Percentiles rank a stretch among this genome's conserved stretches.
These are phyloP conservation scores for Apiospora malaysiana DNA, from an alignment of 2,329 filamentous ascomycete species.

Conservation along the genomic window DNA sequence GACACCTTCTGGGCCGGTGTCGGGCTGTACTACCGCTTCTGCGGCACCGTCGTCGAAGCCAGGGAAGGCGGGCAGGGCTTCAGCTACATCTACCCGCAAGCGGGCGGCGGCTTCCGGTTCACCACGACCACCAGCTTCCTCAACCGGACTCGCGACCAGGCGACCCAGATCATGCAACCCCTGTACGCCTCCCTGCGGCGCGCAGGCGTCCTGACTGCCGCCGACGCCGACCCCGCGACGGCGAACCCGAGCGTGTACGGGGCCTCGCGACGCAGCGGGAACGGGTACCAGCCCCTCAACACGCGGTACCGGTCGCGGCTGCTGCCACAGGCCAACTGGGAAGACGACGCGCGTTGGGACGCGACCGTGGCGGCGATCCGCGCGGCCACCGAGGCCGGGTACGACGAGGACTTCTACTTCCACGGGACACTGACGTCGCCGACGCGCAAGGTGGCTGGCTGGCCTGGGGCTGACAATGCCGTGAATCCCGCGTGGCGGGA, in stretches of 20 bases:
- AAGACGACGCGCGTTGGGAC: slow-evolving; percentile 31
- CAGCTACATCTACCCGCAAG: slow-evolving; percentile 38
- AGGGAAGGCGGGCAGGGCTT: slow-evolving; percentile 42
- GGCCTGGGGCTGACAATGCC: slow-evolving; percentile 39
- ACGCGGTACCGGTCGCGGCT: slow-evolving; percentile 37
- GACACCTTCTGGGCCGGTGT: slow-evolving; percentile 41
- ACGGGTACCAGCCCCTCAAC: slow-evolving; percentile 38
- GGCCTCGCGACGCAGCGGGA: slow-evolving; percentile 30
- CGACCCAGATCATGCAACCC: slow-evolving; percentile 40
- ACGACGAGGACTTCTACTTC: slow-evolving; percentile 30
- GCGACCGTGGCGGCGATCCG: slow-evolving; percentile 40
- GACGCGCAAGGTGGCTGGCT: slow-evolving; percentile 38
- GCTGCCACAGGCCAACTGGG: slow-evolving; percentile 38
- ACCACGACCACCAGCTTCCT: slow-evolving; percentile 43
- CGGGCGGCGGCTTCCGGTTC: slow-evolving; percentile 39
- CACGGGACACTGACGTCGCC: slow-evolving; percentile 42
- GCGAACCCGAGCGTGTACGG: slow-evolving; percentile 36
- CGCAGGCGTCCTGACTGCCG: slow-evolving; percentile 36
- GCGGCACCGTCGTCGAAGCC: slow-evolving; percentile 39
- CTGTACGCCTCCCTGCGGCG: slow-evolving; percentile 39
- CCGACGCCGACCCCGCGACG: slow-evolving; percentile 31
- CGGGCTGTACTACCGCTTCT: slow-evolving; percentile 41
- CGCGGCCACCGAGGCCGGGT: slow-evolving; percentile 44
- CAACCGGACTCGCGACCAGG: slow-evolving; percentile 31
- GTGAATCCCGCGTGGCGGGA: slow-evolving; percentile 51